A percentile compares a stretch with the other conserved stretches of the same genome.
phyloP scores from a whole-genome alignment of 129 eudicot species.

The Dittrichia graveolens region DNA sequence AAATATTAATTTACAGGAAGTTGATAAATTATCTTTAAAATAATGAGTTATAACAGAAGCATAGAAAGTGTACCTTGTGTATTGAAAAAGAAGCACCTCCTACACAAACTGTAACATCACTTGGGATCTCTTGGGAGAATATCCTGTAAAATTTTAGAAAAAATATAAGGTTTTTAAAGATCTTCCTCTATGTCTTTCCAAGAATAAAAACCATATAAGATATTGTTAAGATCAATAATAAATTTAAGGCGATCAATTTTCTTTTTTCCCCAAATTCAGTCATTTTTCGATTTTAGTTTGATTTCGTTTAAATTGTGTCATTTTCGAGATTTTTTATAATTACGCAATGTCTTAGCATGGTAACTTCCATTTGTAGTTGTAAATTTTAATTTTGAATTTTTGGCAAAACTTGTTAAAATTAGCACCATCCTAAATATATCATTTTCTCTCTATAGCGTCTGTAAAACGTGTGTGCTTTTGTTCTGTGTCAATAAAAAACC shows the following conservation, averaged over 20 bases:
- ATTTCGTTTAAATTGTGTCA: too few species aligned
- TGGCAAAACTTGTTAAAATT: too few species aligned
- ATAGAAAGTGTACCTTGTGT: slow-evolving; percentile 65
- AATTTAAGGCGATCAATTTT: background rate
- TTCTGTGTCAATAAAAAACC: too few species aligned
- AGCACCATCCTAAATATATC: too few species aligned
- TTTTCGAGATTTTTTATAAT: too few species aligned
- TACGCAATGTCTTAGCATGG: too few species aligned
- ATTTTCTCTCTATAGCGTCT: too few species aligned
- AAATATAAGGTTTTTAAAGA: background rate
- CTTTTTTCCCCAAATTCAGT: too few species aligned
- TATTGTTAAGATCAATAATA: background rate
- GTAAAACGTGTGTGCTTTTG: too few species aligned
- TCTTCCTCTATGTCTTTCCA: background rate
- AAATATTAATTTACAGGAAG: slow-evolving; percentile 1
- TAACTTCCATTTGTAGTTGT: too few species aligned
- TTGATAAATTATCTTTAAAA: background rate
- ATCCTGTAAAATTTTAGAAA: slow-evolving; percentile 60
- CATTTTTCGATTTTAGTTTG: too few species aligned
- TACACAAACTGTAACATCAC: slow-evolving; percentile 66
- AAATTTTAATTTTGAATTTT: too few species aligned
- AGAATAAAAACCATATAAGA: background rate
- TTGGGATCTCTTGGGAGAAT: slow-evolving; percentile 76
- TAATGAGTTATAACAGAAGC: background rate
- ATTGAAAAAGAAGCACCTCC: slow-evolving; percentile 71